Evolutionary conservation across 108 stramenopile genomes (phyloP).

Genomic region (Nitzschia sp.): DNA sequence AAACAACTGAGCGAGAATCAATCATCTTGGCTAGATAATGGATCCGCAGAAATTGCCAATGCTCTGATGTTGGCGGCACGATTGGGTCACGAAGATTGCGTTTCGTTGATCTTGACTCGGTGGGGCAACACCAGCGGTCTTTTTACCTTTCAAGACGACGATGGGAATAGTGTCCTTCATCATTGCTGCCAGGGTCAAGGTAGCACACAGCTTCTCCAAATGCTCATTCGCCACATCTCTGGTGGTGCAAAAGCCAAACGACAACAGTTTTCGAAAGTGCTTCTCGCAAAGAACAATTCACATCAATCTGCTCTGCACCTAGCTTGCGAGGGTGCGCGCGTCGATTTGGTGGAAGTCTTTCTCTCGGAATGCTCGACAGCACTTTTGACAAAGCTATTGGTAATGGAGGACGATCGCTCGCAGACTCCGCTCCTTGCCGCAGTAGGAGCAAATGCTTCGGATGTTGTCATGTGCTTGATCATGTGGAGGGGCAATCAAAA

Average conservation of each 20-base stretch:
- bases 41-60: background rate
- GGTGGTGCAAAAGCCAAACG: constrained; percentile 25
- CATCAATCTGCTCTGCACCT: constrained; percentile 62
- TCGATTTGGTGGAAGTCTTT: constrained; percentile 55
- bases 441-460: constrained; percentile 51
- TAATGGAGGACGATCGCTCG: constrained; percentile 38
- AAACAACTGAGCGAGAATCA: background rate
- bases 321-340: constrained; percentile 53
- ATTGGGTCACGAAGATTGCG: constrained; percentile 52
- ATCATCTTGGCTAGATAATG: background rate
- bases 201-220: background rate
- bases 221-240: constrained; percentile 19
- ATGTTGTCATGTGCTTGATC: constrained; percentile 61
- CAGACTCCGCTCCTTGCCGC: constrained; percentile 68
- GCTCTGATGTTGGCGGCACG: constrained; percentile 62
- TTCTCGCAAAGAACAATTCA: constrained; percentile 49
- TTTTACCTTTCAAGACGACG: constrained; percentile 14
- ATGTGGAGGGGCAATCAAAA: constrained; percentile 58
- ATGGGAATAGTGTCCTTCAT: constrained; percentile 42
- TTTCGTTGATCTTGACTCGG: constrained; percentile 46
- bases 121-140: constrained; percentile 5
- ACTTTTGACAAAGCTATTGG: constrained; percentile 53
- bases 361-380: constrained; percentile 33
- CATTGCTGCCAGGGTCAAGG: constrained; percentile 34
- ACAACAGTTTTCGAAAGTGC: constrained; percentile 33